These are phyloP conservation scores for Quercus bicolor DNA, from an alignment of 306 rosid species.

Conservation along the genomic window DNA sequence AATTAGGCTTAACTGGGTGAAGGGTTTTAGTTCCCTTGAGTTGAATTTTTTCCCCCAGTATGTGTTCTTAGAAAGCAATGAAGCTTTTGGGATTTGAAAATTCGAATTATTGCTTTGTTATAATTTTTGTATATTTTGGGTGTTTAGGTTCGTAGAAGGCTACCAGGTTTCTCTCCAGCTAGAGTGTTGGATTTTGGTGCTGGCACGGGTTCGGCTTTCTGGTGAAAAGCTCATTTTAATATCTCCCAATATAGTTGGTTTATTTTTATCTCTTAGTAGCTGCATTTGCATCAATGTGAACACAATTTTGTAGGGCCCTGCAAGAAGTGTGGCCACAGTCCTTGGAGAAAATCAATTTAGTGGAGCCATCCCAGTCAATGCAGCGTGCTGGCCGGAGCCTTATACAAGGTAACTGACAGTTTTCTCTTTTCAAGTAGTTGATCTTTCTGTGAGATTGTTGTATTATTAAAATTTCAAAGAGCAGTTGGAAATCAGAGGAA, in stretches of 20 bases:
- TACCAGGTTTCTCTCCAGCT: conserved; percentile 81
- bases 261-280: not conserved
- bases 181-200: conserved; percentile 90
- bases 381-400: conserved; percentile 86
- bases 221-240: conserved; percentile 48
- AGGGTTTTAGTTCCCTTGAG: conserved; percentile 13
- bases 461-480: not conserved
- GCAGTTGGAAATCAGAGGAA: not conserved
- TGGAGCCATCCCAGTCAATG: conserved; percentile 97
- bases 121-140: not conserved
- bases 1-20: not conserved
- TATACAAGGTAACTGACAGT: conserved; percentile 55
- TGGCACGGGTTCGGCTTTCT: conserved; percentile 95
- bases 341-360: conserved; percentile 66
- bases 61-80: not conserved
- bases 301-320: conserved; percentile 65
- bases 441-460: not conserved
- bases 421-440: not conserved
- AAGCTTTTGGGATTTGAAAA: not conserved
- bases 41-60: not conserved
- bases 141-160: conserved; percentile 68
- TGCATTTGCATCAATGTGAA: conserved; percentile 12
- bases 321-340: conserved; percentile 91
- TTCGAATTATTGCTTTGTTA: not conserved
- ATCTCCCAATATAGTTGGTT: not conserved